Evolutionary conservation across 441 rosid genomes (phyloP).

Genomic region (Aquilaria agallochum): DNA sequence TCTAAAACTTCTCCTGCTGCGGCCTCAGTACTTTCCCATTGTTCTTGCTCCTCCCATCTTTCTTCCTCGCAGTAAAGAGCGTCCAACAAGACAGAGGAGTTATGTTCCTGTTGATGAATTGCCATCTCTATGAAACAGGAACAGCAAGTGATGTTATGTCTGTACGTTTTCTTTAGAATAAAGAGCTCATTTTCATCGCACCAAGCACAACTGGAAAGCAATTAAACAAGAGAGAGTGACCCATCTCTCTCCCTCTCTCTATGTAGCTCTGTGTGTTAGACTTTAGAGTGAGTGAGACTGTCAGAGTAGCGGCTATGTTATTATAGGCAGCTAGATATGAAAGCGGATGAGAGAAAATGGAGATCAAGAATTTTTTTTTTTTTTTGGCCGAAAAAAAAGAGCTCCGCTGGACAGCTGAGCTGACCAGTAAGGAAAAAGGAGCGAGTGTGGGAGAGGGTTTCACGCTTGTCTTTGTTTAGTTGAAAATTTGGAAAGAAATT

Average conservation of each 20-base stretch:
- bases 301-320: not conserved
- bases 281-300: slow-evolving; percentile 5
- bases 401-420: not conserved
- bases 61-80: slow-evolving; percentile 84
- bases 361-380: not conserved
- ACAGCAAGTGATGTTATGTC: not conserved
- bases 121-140: slow-evolving; percentile 64
- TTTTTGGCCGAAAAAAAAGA: not conserved
- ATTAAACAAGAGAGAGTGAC: slow-evolving; percentile 17
- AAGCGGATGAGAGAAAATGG: slow-evolving; percentile 5
- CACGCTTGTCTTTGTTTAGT: slow-evolving; percentile 32
- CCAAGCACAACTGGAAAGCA: slow-evolving; percentile 5
- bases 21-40: slow-evolving; percentile 12
- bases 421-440: slow-evolving; percentile 2
- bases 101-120: slow-evolving; percentile 31
- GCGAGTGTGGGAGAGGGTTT: slow-evolving; percentile 22
- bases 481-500: not conserved
- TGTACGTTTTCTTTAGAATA: slow-evolving; percentile 19
- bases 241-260: slow-evolving; percentile 10
- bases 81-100: slow-evolving; percentile 50
- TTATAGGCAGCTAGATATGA: not conserved
- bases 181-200: too few species aligned
- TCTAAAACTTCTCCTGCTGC: slow-evolving; percentile 21
- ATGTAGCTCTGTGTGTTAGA: slow-evolving; percentile 5
- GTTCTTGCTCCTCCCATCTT: slow-evolving; percentile 56